These are phyloP conservation scores for Candida chauliodis DNA, from an alignment of 805 yeast genomes.

Conservation along the genomic window DNA sequence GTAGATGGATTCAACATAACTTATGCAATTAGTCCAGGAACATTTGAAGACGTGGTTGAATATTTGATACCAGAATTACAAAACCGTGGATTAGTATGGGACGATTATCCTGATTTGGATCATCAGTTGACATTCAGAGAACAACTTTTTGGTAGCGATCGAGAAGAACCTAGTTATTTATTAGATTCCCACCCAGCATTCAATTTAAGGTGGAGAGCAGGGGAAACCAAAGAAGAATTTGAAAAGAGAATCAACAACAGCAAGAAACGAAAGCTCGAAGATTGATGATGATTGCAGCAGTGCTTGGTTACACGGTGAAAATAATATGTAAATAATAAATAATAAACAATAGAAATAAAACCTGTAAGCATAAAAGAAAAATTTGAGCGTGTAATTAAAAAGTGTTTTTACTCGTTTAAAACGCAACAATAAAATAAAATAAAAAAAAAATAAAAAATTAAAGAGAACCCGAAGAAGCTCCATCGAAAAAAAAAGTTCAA, in stretches of 20 bases:
- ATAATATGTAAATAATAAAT: no score
- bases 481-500: no score
- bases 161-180: conserved; percentile 16
- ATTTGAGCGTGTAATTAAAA: no score
- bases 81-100: conserved; percentile 30
- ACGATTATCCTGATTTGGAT: conserved; percentile 30
- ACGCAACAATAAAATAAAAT: no score
- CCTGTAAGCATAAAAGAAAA: no score
- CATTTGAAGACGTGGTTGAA: conserved; percentile 35
- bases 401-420: no score
- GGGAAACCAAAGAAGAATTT: conserved; percentile 23
- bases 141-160: conserved; percentile 25
- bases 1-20: conserved; percentile 44
- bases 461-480: no score
- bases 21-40: conserved; percentile 33
- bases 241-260: conserved; percentile 13
- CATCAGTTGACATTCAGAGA: conserved; percentile 34
- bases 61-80: conserved; percentile 34
- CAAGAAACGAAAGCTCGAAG: neutral
- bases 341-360: no score
- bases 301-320: no score
- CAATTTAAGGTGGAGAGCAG: conserved; percentile 23
- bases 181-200: conserved; percentile 17
- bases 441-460: no score
- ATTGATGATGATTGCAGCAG: neutral